Percentiles rank a stretch among this genome's conserved stretches.
phyloP scores from a whole-genome alignment of 2,329 filamentous ascomycete genomes.

The Acephala macrosclerotiorum region DNA sequence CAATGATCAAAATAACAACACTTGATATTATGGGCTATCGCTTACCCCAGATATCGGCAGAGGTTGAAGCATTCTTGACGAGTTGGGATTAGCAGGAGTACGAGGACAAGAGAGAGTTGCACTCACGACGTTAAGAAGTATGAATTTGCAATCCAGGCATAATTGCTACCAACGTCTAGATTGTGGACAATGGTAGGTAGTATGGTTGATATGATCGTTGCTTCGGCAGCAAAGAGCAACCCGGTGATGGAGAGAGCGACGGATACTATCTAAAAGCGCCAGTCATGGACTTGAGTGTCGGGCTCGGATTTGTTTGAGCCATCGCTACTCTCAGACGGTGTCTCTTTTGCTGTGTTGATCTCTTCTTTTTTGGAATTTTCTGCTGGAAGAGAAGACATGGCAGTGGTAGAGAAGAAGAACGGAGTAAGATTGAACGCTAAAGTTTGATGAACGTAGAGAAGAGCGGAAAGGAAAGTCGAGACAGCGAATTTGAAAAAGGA shows the following conservation, averaged over 20 bases:
- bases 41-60: slow-evolving; percentile 59
- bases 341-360: too few relatives aligned
- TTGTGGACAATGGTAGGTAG: slow-evolving; percentile 28
- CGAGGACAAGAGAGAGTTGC: slow-evolving; percentile 47
- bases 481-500: too few relatives aligned
- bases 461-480: too few relatives aligned
- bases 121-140: slow-evolving; percentile 46
- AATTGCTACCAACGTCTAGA: slow-evolving; percentile 20
- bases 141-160: slow-evolving; percentile 27
- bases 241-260: slow-evolving; percentile 21
- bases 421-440: too few relatives aligned
- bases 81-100: neutral
- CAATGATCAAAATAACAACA: slow-evolving; percentile 48
- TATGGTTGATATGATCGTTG: slow-evolving; percentile 17
- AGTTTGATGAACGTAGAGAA: too few relatives aligned
- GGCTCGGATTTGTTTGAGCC: too few relatives aligned
- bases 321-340: too few relatives aligned
- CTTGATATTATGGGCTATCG: slow-evolving; percentile 50
- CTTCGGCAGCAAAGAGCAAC: slow-evolving; percentile 39
- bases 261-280: slow-evolving; percentile 26
- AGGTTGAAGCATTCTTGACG: slow-evolving; percentile 20
- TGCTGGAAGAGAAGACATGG: too few relatives aligned
- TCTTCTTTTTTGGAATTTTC: too few relatives aligned
- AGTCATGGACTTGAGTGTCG: neutral
- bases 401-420: too few relatives aligned